Conservation (phyloP, 805 yeast genomes). For the Suhomyces emberorum region DNA sequence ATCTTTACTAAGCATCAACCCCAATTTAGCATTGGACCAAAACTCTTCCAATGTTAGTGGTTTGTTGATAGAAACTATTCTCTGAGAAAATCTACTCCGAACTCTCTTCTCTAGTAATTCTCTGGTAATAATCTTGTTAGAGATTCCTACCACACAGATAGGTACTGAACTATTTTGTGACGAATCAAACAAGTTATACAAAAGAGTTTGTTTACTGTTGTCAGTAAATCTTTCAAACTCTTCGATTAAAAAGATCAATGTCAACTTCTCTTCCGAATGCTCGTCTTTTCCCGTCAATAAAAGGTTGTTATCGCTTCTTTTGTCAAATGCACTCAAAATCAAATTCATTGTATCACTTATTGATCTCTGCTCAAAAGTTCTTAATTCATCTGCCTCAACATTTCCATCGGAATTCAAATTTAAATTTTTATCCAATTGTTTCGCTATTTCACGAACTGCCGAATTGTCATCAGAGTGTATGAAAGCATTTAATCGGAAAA, state of each 20-base stretch:
- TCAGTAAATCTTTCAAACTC: constrained; percentile 79
- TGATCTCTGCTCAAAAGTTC: constrained; percentile 47
- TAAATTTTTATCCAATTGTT: constrained; percentile 60
- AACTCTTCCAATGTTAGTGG: constrained; percentile 49
- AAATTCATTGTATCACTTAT: constrained; percentile 60
- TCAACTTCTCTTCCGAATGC: constrained; percentile 30
- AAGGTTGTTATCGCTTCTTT: constrained; percentile 11
- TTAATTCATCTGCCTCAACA: not conserved
- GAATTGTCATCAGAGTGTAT: constrained; percentile 70
- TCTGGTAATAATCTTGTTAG: constrained; percentile 69
- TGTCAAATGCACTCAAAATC: constrained; percentile 48
- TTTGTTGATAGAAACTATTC: constrained; percentile 60
- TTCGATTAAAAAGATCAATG: constrained; percentile 77
- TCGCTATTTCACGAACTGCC: constrained; percentile 83
- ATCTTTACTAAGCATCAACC: constrained; percentile 26
- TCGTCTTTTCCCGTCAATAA: not conserved
- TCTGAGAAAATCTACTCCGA: constrained; percentile 81
- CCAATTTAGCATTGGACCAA: constrained; percentile 42
- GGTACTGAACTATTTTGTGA: constrained; percentile 71
- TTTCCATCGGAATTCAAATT: constrained; percentile 5
- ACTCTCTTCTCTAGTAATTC: constrained; percentile 91
- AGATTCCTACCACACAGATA: constrained; percentile 75
- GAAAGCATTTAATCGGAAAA: constrained; percentile 64
- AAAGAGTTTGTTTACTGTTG: constrained; percentile 71
- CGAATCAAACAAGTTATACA: constrained; percentile 85